A percentile compares a stretch with the other conserved stretches of the same genome.
Conservation (phyloP, 202 grass and related monocot species). For the Panicum virgatum region DNA sequence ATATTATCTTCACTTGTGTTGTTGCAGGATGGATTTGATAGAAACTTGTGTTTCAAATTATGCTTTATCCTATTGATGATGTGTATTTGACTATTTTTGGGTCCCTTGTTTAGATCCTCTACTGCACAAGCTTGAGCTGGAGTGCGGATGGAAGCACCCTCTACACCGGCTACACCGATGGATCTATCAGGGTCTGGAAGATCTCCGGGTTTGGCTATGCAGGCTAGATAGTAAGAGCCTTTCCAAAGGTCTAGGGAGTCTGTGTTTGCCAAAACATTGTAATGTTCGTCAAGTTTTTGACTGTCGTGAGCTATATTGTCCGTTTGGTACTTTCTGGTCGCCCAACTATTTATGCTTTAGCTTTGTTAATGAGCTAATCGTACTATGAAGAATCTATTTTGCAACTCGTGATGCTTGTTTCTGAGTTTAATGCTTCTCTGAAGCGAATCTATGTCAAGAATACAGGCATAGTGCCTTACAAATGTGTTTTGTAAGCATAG, state of each 20-base stretch:
- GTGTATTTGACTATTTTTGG: neutral
- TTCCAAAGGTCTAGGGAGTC: slow-evolving; percentile 13
- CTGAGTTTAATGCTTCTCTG: neutral
- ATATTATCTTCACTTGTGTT: neutral
- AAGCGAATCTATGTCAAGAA: neutral
- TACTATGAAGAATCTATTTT: slow-evolving; percentile 38
- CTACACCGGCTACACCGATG: slow-evolving; percentile 82
- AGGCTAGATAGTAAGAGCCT: slow-evolving; percentile 22
- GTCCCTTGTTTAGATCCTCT: slow-evolving; percentile 52
- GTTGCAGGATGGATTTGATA: neutral
- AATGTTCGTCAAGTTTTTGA: slow-evolving; percentile 44
- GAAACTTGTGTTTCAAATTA: no score
- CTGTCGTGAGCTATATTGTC: slow-evolving; percentile 31
- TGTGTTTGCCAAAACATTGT: slow-evolving; percentile 23
- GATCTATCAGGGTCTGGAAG: slow-evolving; percentile 81
- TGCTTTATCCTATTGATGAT: no score
- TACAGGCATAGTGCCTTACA: neutral
- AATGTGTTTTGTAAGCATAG: no score
- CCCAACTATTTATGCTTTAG: slow-evolving; percentile 40
- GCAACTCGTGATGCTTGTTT: neutral
- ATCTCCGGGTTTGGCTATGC: slow-evolving; percentile 49
- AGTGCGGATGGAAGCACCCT: slow-evolving; percentile 85
- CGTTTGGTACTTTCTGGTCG: slow-evolving; percentile 32
- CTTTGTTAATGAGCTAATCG: slow-evolving; percentile 41
- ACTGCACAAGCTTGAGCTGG: slow-evolving; percentile 95